Evolutionary conservation across 345 rosid species (phyloP).

Genomic region (Mercurialis annua): DNA sequence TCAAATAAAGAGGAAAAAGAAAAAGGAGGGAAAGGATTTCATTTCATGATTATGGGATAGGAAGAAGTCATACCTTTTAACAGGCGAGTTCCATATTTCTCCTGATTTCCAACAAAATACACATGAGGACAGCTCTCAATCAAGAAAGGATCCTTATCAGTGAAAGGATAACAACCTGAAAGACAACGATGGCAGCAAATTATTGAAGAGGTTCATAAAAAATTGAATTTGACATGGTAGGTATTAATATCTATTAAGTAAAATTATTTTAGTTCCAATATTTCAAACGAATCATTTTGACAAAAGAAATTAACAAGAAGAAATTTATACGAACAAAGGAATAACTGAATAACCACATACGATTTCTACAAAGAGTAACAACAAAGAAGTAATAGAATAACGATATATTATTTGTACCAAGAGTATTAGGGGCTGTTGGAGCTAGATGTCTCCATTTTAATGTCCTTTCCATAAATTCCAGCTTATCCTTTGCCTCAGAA

Average conservation of each 20-base stretch:
- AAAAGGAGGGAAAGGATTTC: too few species aligned
- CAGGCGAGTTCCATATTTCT: slow-evolving; percentile 56
- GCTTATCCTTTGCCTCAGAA: slow-evolving; percentile 72
- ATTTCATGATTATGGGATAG: not conserved
- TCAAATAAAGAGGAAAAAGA: too few species aligned
- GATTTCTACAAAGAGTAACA: not conserved
- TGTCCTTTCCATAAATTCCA: slow-evolving; percentile 91
- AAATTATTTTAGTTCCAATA: not conserved
- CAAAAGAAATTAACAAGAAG: not conserved
- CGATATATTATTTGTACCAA: slow-evolving; percentile 41
- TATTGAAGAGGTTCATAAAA: slow-evolving; percentile 12
- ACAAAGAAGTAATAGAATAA: not conserved
- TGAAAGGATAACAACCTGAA: slow-evolving; percentile 95
- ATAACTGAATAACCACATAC: not conserved
- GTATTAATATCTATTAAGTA: slow-evolving; percentile 3
- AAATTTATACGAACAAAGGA: slow-evolving; percentile 1
- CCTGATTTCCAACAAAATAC: slow-evolving; percentile 84
- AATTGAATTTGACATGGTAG: not conserved
- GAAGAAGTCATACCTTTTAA: slow-evolving; percentile 48
- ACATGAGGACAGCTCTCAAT: slow-evolving; percentile 93
- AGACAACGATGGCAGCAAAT: slow-evolving; percentile 7
- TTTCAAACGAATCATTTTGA: slow-evolving; percentile 3
- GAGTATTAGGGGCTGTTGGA: slow-evolving; percentile 96
- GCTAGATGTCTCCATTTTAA: slow-evolving; percentile 95
- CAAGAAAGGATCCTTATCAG: slow-evolving; percentile 90